Percentiles rank a stretch among this genome's conserved stretches.
Evolutionary conservation across 208 protist species (phyloP).

Genomic region (Trypanosoma theileri): DNA sequence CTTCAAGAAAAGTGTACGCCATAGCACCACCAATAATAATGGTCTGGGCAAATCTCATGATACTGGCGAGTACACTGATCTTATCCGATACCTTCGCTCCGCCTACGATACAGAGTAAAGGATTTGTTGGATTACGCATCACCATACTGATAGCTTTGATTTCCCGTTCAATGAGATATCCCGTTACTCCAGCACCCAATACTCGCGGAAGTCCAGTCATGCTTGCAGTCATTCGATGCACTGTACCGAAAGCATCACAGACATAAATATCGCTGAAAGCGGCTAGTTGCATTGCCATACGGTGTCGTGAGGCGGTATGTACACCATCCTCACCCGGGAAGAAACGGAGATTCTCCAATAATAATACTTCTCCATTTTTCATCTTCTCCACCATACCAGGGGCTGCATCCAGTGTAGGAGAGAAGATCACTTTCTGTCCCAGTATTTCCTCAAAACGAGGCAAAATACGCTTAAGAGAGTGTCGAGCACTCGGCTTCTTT

Average conservation of each 20-base stretch:
- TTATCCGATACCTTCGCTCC: slow-evolving; percentile 99
- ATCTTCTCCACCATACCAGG: slow-evolving; percentile 59
- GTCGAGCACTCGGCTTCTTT: slow-evolving; percentile 92
- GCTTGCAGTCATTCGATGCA: slow-evolving; percentile 98
- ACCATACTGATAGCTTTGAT: slow-evolving; percentile 98
- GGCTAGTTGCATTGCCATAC: slow-evolving; percentile 87
- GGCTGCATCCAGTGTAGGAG: slow-evolving; percentile 52
- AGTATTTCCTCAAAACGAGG: slow-evolving; percentile 90
- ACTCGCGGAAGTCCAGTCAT: slow-evolving; percentile 90
- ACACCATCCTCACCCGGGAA: slow-evolving; percentile 98
- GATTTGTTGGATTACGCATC: slow-evolving; percentile 82
- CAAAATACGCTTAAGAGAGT: slow-evolving; percentile 93
- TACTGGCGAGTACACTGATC: slow-evolving; percentile 98
- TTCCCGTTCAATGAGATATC: slow-evolving; percentile 99
- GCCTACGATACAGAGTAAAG: slow-evolving; percentile 96
- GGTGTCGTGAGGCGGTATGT: slow-evolving; percentile 61
- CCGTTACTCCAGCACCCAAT: slow-evolving; percentile 94
- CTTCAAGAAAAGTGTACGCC: slow-evolving; percentile 98
- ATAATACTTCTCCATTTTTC: slow-evolving; percentile 92
- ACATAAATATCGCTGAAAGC: slow-evolving; percentile 98
- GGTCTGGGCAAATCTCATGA: slow-evolving; percentile 97
- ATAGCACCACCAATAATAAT: slow-evolving; percentile 99
- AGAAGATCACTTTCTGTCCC: slow-evolving; percentile 56
- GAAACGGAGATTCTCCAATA: slow-evolving; percentile 99
- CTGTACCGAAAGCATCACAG: slow-evolving; percentile 99